Conservation (phyloP, 2,329 filamentous ascomycete species). For the Delphinella strobiligena region DNA sequence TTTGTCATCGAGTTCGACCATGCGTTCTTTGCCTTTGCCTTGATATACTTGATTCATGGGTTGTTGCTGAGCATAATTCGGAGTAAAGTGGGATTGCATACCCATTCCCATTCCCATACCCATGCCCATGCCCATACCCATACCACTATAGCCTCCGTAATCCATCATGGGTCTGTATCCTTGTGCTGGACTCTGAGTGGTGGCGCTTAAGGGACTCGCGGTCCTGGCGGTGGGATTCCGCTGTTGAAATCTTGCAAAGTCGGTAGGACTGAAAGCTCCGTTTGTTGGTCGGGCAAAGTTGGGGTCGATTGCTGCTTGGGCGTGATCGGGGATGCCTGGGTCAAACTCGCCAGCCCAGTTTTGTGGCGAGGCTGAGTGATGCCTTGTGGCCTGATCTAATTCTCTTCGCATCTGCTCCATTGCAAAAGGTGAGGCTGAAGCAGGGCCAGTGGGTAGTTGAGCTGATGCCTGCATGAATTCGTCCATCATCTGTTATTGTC, state of each 20-base stretch:
- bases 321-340: constrained; percentile 44
- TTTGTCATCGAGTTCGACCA: constrained; percentile 84
- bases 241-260: constrained; percentile 73
- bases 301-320: constrained; percentile 50
- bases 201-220: constrained; percentile 7
- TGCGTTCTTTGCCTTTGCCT: constrained; percentile 71
- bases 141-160: constrained; percentile 30
- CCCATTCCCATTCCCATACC: constrained; percentile 43
- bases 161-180: constrained; percentile 50
- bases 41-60: constrained; percentile 33
- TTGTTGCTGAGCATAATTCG: constrained; percentile 26
- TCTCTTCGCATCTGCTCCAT: constrained; percentile 57
- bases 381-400: constrained; percentile 42
- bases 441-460: constrained; percentile 43
- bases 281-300: constrained; percentile 45
- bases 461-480: constrained; percentile 75
- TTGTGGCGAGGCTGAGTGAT: constrained; percentile 41
- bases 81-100: constrained; percentile 24
- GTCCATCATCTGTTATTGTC: constrained; percentile 64
- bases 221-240: constrained; percentile 5
- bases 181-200: constrained; percentile 29
- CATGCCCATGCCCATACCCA: constrained; percentile 46
- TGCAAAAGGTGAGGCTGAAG: constrained; percentile 45
- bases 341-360: constrained; percentile 54
- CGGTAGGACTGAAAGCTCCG: constrained; percentile 59